Base-by-base conservation (phyloP, 2,329 filamentous ascomycete species). In the Fusarium austroafricanum region DNA sequence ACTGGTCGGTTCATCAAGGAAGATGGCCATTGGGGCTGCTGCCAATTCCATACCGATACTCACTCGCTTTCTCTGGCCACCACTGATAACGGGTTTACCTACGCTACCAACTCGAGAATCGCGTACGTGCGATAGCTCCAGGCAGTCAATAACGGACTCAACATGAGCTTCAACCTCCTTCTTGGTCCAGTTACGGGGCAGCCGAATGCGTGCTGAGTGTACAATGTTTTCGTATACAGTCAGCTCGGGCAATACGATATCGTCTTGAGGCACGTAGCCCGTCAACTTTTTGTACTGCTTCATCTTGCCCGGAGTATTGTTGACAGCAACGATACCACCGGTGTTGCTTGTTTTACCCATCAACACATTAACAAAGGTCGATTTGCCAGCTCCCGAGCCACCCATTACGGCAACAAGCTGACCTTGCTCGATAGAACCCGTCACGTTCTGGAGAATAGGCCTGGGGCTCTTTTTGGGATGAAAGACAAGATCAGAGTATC, bases 161-260 rank as follows among this genome's bases (percentile, higher is more conserved):
- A 88, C 86, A 61, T 87, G 85, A 18, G 79, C 76, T 37, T 83
- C 75, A 37, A 88, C 84, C 5, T 86, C 83, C 14, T 65, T 68
- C 37, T 83, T 80, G 5, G 75, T 79, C 85, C 85, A 88, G 6
- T 78, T 82, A 3, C 81, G 76, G 1, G 86, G 85, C 15, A 89
- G 77, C 17, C 85, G 81, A 33, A 87, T 80, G 15, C 82, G 80
- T 17, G 86, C 87, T 0, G 86, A 87, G 64, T 89, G 86, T 6
- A 88, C 76, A 40, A 90, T 87, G 59, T 89, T 89, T 73, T 90
- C 87, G 50, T 83, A 82, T 7, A 89, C 86, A 0, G 87, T 89
- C 44, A 89, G 75, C 71, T 89, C 85, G 0, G 86, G 84, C 11
- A 88, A 79, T 5, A 89, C 82, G 26, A 89, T 82, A 71, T 89